A percentile compares a stretch with the other conserved stretches of the same genome.
Evolutionary conservation across 2,329 filamentous ascomycete species (phyloP).

Genomic region (Penicillium sp.): DNA sequence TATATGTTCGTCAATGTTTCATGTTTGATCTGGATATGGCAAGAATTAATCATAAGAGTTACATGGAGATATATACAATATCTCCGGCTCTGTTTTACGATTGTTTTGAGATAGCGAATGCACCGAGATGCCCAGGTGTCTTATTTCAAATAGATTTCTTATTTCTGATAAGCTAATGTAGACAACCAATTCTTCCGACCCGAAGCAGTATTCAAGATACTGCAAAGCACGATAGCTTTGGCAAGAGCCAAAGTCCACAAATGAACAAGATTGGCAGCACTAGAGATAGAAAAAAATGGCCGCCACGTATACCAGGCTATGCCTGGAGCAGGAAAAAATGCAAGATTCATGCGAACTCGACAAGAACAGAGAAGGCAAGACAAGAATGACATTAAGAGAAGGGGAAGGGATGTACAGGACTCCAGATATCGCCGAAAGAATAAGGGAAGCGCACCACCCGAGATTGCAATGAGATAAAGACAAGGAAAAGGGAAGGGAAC

Average conservation of each 20-base stretch:
- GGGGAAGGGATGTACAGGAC: slow-evolving; percentile 14
- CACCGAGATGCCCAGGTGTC: background rate
- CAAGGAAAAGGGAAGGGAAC: slow-evolving; percentile 6
- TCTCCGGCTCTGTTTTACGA: background rate
- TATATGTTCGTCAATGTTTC: background rate
- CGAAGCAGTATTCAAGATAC: background rate
- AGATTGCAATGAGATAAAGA: slow-evolving; percentile 12
- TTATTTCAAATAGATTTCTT: background rate
- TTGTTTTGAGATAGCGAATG: background rate
- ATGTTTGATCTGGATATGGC: background rate
- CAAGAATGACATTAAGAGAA: slow-evolving; percentile 1
- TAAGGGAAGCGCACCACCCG: slow-evolving; percentile 6
- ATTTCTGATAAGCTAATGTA: slow-evolving; percentile 1
- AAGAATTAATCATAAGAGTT: background rate
- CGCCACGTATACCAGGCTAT: background rate
- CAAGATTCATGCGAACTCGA: slow-evolving; percentile 6
- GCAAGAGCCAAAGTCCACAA: background rate
- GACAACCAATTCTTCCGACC: background rate
- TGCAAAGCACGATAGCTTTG: background rate
- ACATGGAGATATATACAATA: background rate
- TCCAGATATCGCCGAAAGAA: slow-evolving; percentile 10
- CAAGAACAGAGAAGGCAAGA: background rate
- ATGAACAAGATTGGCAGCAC: background rate
- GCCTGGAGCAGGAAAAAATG: background rate
- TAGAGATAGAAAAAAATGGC: background rate